These are phyloP conservation scores for Pyrus pyrifolia DNA, from an alignment of 306 rosid genomes.

Conservation along the genomic window DNA sequence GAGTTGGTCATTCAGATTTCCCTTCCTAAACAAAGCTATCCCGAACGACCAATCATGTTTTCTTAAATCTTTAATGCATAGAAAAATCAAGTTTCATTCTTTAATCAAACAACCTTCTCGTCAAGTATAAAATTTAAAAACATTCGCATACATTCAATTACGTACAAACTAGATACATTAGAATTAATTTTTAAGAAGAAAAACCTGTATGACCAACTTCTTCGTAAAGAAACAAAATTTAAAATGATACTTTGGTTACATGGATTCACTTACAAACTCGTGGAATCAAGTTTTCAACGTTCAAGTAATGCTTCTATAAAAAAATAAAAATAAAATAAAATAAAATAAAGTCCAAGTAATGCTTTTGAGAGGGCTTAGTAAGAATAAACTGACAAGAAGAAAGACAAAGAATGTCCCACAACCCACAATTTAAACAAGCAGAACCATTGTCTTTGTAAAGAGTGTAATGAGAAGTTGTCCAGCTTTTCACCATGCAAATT, in stretches of 20 bases:
- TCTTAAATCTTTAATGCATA: background rate
- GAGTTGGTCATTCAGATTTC: background rate
- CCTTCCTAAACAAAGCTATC: background rate
- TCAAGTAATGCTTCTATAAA: background rate
- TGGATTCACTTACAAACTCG: background rate
- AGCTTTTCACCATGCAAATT: conserved; percentile 19
- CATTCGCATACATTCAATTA: background rate
- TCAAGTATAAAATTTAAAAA: background rate
- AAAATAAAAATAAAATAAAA: too few relatives aligned
- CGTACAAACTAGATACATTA: background rate
- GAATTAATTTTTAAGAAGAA: background rate
- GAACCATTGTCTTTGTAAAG: conserved; percentile 1
- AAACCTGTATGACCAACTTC: background rate
- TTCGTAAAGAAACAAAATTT: too few relatives aligned
- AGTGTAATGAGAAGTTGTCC: background rate
- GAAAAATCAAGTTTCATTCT: background rate
- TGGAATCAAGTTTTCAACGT: background rate
- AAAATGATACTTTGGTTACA: too few relatives aligned
- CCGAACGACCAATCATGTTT: background rate
- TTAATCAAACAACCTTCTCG: background rate
- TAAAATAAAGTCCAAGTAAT: background rate
- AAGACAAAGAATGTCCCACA: conserved; percentile 18
- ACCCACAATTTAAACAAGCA: background rate
- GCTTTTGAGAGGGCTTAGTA: background rate
- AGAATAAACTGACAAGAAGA: conserved; percentile 8